A percentile compares a stretch with the other conserved stretches of the same genome.
phyloP scores from a whole-genome alignment of 345 rosid species.

The Linum lewisii region DNA sequence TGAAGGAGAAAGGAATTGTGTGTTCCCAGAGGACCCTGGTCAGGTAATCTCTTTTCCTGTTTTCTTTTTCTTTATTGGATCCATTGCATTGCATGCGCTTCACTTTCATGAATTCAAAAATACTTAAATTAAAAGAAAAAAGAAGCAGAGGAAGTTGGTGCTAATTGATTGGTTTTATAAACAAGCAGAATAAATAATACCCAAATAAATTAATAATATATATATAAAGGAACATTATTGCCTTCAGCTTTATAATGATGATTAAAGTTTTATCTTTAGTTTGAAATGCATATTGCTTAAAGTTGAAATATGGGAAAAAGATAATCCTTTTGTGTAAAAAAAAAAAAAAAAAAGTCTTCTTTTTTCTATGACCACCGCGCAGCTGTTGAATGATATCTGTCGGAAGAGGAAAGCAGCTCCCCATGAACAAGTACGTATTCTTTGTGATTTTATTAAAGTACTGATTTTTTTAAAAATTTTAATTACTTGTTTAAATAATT shows the following conservation, averaged over 20 bases:
- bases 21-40: slow-evolving; percentile 93
- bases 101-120: not conserved
- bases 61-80: slow-evolving; percentile 1
- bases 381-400: slow-evolving; percentile 17
- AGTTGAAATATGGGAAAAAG: no score
- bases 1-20: slow-evolving; percentile 61
- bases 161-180: no score
- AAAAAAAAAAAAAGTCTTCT: not conserved
- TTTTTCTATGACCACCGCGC: not conserved
- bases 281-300: not conserved
- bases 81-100: not conserved
- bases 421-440: not conserved
- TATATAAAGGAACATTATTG: not conserved
- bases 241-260: not conserved
- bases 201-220: no score
- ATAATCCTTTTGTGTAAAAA: not conserved
- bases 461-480: no score
- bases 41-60: slow-evolving; percentile 32
- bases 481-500: no score
- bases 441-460: no score
- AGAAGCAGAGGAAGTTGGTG: no score
- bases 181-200: no score
- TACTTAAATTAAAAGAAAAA: not conserved
- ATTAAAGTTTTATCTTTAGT: not conserved
- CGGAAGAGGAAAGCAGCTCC: not conserved